Conservation (phyloP, 352 stramenopile species). For the Thraustochytrium aureum region DNA sequence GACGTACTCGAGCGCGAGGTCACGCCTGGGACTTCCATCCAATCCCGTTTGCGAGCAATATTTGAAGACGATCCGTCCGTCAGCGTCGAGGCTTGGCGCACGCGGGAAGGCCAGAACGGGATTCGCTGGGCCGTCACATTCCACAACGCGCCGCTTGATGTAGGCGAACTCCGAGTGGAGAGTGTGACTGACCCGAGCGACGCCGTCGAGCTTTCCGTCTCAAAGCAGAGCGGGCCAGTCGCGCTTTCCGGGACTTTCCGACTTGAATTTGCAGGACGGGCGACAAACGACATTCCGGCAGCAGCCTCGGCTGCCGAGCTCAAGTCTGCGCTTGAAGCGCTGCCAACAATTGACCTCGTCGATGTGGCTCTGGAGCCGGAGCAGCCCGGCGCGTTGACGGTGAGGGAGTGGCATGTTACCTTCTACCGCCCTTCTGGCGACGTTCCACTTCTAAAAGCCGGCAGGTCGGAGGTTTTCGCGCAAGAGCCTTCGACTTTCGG, state of each 20-base stretch:
- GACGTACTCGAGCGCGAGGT: neutral
- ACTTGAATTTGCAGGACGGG: neutral
- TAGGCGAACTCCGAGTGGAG: neutral
- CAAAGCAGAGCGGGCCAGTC: neutral
- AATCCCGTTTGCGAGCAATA: neutral
- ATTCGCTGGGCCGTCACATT: neutral
- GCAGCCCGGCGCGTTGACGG: neutral
- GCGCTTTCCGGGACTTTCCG: neutral
- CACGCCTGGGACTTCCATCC: neutral
- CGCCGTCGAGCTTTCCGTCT: neutral
- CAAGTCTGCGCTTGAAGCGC: neutral
- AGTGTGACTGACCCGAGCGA: neutral
- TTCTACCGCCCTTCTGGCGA: conserved; percentile 42
- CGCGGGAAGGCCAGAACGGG: neutral
- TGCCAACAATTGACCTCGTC: conserved; percentile 20
- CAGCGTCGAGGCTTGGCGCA: neutral
- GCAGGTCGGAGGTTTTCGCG: neutral
- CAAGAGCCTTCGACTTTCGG: neutral
- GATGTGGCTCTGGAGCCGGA: neutral
- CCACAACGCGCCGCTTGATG: neutral
- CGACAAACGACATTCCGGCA: neutral
- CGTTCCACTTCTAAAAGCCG: conserved; percentile 2
- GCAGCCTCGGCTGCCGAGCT: neutral
- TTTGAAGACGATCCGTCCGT: neutral
- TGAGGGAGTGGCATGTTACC: conserved; percentile 1